Evolutionary conservation across 176 grass and related monocot genomes (phyloP), one percentile per base, ranked within the genome.

Genomic region (Luzula sylvatica): DNA sequence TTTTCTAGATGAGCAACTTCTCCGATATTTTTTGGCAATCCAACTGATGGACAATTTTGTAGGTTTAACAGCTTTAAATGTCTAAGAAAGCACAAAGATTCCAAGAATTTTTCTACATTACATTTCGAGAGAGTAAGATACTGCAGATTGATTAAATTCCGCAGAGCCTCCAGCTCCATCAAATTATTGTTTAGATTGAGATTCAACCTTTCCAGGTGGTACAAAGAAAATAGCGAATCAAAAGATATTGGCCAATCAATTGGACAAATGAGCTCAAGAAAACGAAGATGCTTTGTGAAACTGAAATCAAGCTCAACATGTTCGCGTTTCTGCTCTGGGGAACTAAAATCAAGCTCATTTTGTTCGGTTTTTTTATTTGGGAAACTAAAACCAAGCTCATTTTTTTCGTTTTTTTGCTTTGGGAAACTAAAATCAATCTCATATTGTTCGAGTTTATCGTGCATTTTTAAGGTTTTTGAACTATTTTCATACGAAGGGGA

Each of bases 121-220:
- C 9, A 11, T n/a, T 13, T 1, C 3, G 26, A 6, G 13, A 56
- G 53, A 11, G 19, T 7, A 56, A 56, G 28, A 11, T 20, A 12
- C 8, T 56, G 27, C 11, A 56, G 35, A 18, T 56, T 56, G 35
- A 56, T 39, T 35, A 56, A 15, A 30, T 56, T 56, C 9, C 26
- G 27, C 35, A 56, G 27, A 18, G 15, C 53, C 17, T 56, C n/a
- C 11, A 56, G 53, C 15, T 38, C 25, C 3, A 56, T 56, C 12
- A 2, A 5, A 19, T 8, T 3, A 16, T 16, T 3, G 2, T 11
- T 7, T n/a, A 56, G 5, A 38, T 56, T 5, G 35, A 56, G 27
- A 18, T 11, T 39, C 15, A 56, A 21, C 11, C 5, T 39, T 19
- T 19, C 27, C 24, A 56, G 27, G 53, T 14, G 27, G 35, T 56